These are phyloP conservation scores for Fraxinus xanthoxyloides DNA, from an alignment of 305 asterid species.

Conservation along the genomic window DNA sequence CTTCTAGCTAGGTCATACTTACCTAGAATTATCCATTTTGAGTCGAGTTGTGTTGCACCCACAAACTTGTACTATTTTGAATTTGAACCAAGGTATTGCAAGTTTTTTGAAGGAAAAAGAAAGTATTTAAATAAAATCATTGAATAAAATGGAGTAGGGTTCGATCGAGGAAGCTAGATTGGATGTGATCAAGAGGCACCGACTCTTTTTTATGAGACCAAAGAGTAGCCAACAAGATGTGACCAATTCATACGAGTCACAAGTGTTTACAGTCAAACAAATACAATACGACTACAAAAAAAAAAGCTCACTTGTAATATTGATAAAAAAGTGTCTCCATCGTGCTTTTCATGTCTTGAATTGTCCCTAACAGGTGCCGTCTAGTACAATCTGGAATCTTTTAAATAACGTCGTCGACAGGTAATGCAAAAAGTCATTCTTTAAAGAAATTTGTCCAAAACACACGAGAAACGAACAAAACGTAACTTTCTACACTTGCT, in stretches of 20 bases:
- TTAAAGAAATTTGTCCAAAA: no score
- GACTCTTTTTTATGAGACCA: no score
- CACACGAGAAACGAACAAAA: neutral
- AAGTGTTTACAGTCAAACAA: neutral
- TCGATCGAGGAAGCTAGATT: neutral
- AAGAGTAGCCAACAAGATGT: neutral
- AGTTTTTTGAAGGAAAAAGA: neutral
- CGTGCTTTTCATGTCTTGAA: neutral
- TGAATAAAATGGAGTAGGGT: neutral
- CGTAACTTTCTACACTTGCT: neutral
- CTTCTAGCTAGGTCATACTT: neutral
- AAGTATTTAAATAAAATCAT: neutral
- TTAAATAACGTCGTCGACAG: no score
- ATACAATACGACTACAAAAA: neutral
- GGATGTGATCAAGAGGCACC: neutral
- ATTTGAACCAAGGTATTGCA: neutral
- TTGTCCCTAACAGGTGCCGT: neutral
- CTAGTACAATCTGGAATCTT: neutral
- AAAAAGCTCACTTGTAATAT: neutral
- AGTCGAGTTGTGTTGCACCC: neutral
- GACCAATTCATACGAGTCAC: neutral
- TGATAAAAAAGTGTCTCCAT: neutral
- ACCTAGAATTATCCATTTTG: neutral
- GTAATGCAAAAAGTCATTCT: neutral
- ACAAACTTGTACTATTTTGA: neutral